Percentiles rank a stretch among this genome's conserved stretches.
These are phyloP conservation scores for Corylus americana DNA, from an alignment of 306 rosid genomes.

Conservation along the genomic window DNA sequence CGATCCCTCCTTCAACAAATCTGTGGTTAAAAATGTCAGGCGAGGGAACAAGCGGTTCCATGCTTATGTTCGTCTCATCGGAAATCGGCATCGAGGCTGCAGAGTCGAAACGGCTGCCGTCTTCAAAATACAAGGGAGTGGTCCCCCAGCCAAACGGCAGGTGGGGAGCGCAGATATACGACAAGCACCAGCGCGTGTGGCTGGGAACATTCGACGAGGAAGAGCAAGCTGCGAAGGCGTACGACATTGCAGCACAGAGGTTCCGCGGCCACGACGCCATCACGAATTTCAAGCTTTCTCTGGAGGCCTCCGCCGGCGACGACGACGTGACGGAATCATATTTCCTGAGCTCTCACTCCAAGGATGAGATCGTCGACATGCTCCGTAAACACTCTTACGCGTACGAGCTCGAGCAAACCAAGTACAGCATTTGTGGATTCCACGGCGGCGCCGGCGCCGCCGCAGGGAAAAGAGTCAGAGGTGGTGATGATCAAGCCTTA, in stretches of 20 bases:
- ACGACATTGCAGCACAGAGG: constrained; percentile 38
- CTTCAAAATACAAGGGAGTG: constrained; percentile 45
- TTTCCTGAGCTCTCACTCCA: constrained; percentile 44
- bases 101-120: constrained; percentile 33
- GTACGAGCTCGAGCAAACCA: constrained; percentile 37
- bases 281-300: constrained; percentile 23
- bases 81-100: constrained; percentile 7
- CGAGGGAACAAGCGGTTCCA: not conserved
- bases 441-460: not conserved
- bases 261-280: constrained; percentile 40
- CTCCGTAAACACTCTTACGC: constrained; percentile 44
- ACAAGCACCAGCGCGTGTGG: constrained; percentile 51
- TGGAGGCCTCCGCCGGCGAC: not conserved
- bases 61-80: not conserved
- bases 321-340: constrained; percentile 5
- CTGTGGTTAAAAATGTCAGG: not conserved
- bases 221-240: constrained; percentile 46
- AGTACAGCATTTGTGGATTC: not conserved
- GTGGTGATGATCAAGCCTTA: not conserved
- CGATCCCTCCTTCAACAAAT: not conserved
- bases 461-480: not conserved
- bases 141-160: constrained; percentile 53
- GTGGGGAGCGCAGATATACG: constrained; percentile 55
- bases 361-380: constrained; percentile 51
- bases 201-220: constrained; percentile 44